phyloP scores from a whole-genome alignment of 768 basidiomycete genomes.

The Pleurotus pulmonarius region DNA sequence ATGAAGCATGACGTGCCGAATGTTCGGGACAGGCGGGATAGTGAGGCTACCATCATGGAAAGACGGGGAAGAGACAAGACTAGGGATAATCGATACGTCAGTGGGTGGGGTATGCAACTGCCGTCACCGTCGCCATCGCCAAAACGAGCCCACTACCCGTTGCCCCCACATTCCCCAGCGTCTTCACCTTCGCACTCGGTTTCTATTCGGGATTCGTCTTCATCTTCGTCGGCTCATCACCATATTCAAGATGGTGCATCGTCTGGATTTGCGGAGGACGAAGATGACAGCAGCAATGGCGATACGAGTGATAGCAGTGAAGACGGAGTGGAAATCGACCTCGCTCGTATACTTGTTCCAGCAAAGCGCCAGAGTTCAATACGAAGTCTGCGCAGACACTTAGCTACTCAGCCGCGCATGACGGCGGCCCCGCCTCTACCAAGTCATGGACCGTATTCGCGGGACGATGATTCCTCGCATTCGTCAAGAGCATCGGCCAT shows the following conservation, averaged over 20 bases:
- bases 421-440: not conserved
- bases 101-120: slow-evolving; percentile 26
- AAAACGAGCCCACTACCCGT: not conserved
- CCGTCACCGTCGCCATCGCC: slow-evolving; percentile 8
- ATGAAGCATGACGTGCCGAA: not conserved
- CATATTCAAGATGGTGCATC: not conserved
- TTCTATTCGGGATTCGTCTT: not conserved
- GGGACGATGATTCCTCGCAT: not conserved
- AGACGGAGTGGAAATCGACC: slow-evolving; percentile 52
- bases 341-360: slow-evolving; percentile 65
- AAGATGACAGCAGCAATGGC: slow-evolving; percentile 23
- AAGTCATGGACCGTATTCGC: not conserved
- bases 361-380: slow-evolving; percentile 75
- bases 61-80: slow-evolving; percentile 4
- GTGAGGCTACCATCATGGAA: slow-evolving; percentile 8
- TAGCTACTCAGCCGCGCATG: slow-evolving; percentile 17
- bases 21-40: not conserved
- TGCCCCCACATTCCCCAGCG: slow-evolving; percentile 8
- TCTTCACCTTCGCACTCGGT: not conserved
- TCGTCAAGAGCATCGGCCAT: not conserved
- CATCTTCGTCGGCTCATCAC: not conserved
- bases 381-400: slow-evolving; percentile 63
- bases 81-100: slow-evolving; percentile 23
- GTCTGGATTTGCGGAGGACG: slow-evolving; percentile 16
- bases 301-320: slow-evolving; percentile 32